phyloP scores from a whole-genome alignment of 768 basidiomycete species.

The Trametes coccinea region DNA sequence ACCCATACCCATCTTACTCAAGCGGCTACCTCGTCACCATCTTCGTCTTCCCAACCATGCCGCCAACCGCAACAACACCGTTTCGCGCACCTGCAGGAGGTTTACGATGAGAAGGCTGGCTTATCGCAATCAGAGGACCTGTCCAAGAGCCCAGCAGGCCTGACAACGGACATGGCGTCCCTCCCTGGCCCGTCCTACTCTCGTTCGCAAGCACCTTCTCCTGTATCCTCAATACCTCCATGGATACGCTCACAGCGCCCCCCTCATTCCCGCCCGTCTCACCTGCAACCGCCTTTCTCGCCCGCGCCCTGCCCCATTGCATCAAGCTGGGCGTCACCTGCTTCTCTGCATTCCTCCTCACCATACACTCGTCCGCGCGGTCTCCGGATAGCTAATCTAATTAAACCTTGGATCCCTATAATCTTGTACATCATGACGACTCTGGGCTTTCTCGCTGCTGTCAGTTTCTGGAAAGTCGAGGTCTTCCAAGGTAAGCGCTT shows the following conservation, averaged over 20 bases:
- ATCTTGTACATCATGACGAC: constrained; percentile 77
- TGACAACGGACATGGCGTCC: constrained; percentile 5
- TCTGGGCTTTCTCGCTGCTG: constrained; percentile 75
- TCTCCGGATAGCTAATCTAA: constrained; percentile 55
- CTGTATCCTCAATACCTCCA: constrained; percentile 21
- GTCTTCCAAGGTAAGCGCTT: constrained; percentile 70
- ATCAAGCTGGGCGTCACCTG: constrained; percentile 18
- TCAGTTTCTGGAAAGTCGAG: constrained; percentile 80
- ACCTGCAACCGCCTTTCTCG: constrained; percentile 18
- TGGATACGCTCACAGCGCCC: constrained; percentile 20
- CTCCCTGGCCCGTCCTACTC: constrained; percentile 16
- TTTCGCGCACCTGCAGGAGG: constrained; percentile 20
- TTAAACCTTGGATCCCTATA: constrained; percentile 77
- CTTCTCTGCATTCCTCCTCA: constrained; percentile 13
- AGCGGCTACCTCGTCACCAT: constrained; percentile 8
- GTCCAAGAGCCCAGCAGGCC: constrained; percentile 16
- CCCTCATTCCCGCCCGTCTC: constrained; percentile 11
- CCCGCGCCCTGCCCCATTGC: constrained; percentile 21
- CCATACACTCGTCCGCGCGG: constrained; percentile 36
- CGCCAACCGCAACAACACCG: constrained; percentile 9
- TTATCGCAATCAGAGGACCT: constrained; percentile 11
- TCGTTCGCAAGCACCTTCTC: constrained; percentile 11
- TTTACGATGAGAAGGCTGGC: constrained; percentile 26
- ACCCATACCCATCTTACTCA: constrained; percentile 8
- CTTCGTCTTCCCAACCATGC: background rate